Evolutionary conservation across 208 protist species (phyloP), one percentile per base, ranked within the genome.

Genomic region (Wallacemonas collosoma): DNA sequence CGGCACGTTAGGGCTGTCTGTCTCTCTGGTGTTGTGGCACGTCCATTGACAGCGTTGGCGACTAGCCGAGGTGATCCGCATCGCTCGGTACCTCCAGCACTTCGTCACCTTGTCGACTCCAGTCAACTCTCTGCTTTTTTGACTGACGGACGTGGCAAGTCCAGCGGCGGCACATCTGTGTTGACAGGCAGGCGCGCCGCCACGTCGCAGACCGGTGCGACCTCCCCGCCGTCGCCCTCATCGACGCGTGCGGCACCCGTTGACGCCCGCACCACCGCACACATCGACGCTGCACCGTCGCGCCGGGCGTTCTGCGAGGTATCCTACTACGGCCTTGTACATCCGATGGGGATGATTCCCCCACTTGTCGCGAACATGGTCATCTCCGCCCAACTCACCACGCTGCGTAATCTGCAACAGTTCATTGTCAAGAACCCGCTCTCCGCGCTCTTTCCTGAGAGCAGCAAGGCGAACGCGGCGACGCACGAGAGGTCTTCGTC

Each of bases 271-370:
- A 26, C 26, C 26, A 26, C 26, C 26, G 26, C 26, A 26, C 26
- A 26, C 26, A 26, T 26, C 26, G 26, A 26, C 26, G 26, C 26
- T 26, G 26, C 26, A 26, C 26, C 26, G 26, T 26, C 26, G 26
- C 26, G 26, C 26, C 26, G 26, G 26, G 26, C 26, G 61, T 86
- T 79, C 63, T 95, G 86, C 69, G 65, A 71, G 14, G 41, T 95
- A 51, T 84, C 83, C 72, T 95, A 90, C 77, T 71, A 91, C 43
- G 87, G 82, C 1, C 81, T 93, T 48, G 80, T 93, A 38, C 83
- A 95, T 65, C 90, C 90, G 11, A 91, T 95, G 85, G 90, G 90
- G 1, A 39, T 89, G 69, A 68, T 93, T 41, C 86, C 87, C 8
- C 75, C 86, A 1, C 66, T 87, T n/a, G 14, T 93, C 44, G 84